These are phyloP conservation scores for Pseudogymnoascus sp. DNA, from an alignment of 2,329 filamentous ascomycete genomes.

Conservation along the genomic window DNA sequence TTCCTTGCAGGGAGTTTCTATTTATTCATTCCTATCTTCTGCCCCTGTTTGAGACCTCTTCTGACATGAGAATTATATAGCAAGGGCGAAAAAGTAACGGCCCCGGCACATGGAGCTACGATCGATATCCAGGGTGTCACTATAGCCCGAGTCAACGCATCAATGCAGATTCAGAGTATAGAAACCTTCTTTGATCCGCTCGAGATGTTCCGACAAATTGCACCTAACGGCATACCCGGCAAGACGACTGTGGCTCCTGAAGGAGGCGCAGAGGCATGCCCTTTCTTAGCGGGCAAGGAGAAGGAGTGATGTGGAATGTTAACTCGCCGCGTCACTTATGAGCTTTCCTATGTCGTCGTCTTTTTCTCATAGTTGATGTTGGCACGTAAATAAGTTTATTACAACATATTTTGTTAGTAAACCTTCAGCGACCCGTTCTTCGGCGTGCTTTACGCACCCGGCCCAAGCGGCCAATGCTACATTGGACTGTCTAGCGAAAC, in stretches of 20 bases:
- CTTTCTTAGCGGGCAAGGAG: neutral
- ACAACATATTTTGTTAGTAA: neutral
- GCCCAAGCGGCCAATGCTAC: neutral
- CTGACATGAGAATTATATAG: constrained; percentile 28
- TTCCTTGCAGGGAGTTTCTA: too few species aligned
- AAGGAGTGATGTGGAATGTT: neutral
- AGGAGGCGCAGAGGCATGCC: neutral
- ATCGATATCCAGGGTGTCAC: constrained; percentile 58
- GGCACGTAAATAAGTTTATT: neutral
- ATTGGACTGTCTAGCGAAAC: neutral
- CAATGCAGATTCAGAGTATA: constrained; percentile 47
- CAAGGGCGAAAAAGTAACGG: constrained; percentile 52
- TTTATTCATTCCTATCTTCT: neutral
- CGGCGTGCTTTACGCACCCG: neutral
- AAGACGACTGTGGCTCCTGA: neutral
- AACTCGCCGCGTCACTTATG: neutral
- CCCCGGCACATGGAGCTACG: constrained; percentile 49
- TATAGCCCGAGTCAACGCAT: constrained; percentile 52
- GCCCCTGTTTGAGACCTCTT: neutral
- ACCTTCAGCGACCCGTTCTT: neutral
- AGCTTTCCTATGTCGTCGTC: neutral
- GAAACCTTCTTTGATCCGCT: constrained; percentile 59
- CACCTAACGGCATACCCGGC: constrained; percentile 31
- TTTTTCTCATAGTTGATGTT: neutral
- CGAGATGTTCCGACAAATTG: constrained; percentile 59